Conservation (phyloP, 257 asterid genomes). For the Eustoma russellianum region DNA sequence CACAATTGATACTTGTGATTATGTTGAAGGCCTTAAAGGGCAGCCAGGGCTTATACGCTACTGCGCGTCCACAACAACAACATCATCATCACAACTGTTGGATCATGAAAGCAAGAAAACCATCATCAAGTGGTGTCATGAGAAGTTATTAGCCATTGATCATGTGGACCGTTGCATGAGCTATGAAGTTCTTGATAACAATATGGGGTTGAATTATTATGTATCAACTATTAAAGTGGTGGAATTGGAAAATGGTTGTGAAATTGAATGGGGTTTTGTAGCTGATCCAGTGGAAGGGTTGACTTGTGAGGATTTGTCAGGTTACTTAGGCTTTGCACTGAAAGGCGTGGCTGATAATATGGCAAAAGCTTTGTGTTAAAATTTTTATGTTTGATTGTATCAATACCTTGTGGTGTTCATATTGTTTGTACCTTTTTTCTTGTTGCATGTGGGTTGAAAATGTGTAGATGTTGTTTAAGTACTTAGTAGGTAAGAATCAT, state of each 20-base stretch:
- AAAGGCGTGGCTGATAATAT: conserved; percentile 45
- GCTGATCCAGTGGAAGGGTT: conserved; percentile 59
- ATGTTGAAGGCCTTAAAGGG: conserved; percentile 26
- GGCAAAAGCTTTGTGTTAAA: conserved; percentile 27
- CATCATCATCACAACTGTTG: background rate
- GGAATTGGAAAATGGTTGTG: conserved; percentile 23
- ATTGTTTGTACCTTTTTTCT: too few species aligned
- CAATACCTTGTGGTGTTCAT: too few species aligned
- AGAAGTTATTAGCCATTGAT: conserved; percentile 37
- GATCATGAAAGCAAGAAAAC: background rate
- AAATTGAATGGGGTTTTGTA: conserved; percentile 59
- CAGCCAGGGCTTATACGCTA: conserved; percentile 41
- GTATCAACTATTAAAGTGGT: conserved; percentile 31
- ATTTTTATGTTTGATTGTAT: background rate
- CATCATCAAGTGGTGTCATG: conserved; percentile 44
- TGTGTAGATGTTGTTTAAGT: too few species aligned
- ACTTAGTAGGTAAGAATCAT: too few species aligned
- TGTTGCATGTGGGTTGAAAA: too few species aligned
- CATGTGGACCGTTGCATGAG: conserved; percentile 23
- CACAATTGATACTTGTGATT: conserved; percentile 39
- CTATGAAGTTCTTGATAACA: conserved; percentile 44
- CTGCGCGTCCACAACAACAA: conserved; percentile 29
- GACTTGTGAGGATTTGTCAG: conserved; percentile 25
- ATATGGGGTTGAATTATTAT: conserved; percentile 45
- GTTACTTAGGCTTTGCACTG: conserved; percentile 28